A percentile compares a stretch with the other conserved stretches of the same genome.
phyloP scores from a whole-genome alignment of 2,329 filamentous ascomycete genomes.

The Dichotomopilus funicola region DNA sequence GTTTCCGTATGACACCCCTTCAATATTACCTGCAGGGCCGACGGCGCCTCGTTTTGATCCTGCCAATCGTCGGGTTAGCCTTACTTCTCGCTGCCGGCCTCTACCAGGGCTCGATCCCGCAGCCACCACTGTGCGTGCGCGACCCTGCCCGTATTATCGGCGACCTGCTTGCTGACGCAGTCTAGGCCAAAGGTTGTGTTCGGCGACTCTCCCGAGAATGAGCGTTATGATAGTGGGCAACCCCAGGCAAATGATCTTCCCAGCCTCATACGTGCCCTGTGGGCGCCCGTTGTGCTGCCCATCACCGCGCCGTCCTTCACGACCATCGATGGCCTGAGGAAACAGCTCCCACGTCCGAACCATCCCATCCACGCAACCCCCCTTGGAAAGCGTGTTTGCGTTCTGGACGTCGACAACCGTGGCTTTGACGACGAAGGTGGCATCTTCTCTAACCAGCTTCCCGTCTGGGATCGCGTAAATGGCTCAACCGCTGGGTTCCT shows the following conservation, averaged over 20 bases:
- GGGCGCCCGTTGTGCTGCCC: conserved; percentile 19
- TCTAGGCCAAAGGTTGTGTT: conserved; percentile 18
- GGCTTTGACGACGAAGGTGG: conserved; percentile 31
- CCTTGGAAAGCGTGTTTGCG: conserved; percentile 37
- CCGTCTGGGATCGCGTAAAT: conserved; percentile 35
- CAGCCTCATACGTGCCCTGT: conserved; percentile 19
- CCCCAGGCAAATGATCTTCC: conserved; percentile 11
- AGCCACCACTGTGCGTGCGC: conserved; percentile 15
- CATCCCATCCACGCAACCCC: conserved; percentile 28
- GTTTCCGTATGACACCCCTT: conserved; percentile 14
- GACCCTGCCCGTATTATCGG: no score
- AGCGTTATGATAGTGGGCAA: conserved; percentile 1
- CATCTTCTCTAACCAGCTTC: conserved; percentile 31
- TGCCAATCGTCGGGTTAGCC: conserved; percentile 11
- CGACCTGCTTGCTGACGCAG: background rate
- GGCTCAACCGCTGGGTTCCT: conserved; percentile 36
- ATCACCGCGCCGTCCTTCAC: conserved; percentile 19
- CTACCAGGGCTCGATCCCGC: conserved; percentile 17
- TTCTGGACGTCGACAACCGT: conserved; percentile 41
- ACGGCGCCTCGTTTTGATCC: conserved; percentile 17
- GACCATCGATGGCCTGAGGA: conserved; percentile 16
- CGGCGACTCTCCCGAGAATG: background rate
- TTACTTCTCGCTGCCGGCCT: conserved; percentile 14
- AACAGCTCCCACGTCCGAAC: conserved; percentile 14
- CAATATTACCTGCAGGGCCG: conserved; percentile 17